Evolutionary conservation across 2,329 filamentous ascomycete species (phyloP), one percentile per base, ranked within the genome.

Genomic region (Arthrobotrys conoides): DNA sequence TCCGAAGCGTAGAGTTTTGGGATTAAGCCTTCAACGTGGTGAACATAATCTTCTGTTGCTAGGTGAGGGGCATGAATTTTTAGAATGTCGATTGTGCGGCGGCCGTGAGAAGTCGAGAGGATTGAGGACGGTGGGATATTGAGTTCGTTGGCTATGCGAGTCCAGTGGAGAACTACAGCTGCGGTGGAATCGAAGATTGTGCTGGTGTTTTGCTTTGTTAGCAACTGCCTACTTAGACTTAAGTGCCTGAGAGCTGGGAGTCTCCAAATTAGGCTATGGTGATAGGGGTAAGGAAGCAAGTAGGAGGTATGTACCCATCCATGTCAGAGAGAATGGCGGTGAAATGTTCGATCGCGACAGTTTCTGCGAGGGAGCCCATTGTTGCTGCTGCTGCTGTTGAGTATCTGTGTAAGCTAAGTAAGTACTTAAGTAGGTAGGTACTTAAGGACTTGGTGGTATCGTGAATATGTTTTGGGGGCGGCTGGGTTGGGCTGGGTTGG

Each of bases 11-110:
- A 93, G 66, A 91, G 87, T 83, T 89, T 88, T 2, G 95, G 95
- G 44, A 98, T 90, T 22, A 88, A 87, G 24, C 89, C 91, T 86
- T 98, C 96, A 84, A 94, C 89, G 71, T 91, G 86, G 83, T 89
- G 89, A 81, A 97, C 90, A 83, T 97, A 94, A 44, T 97, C 93
- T 93, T 92, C 95, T 82, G 91, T 97, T 49, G 96, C 96, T 83
- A 93, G 93, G 81, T 92, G 90, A 16, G 93, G 92, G 80, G 93
- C 91, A 75, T 97, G 89, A 30, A 94, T 86, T 83, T 89, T 89
- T 75, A 99, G 87, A 1, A 92, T 90, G 82, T 99, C 96, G 82
- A 98, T 97, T 81, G 91, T 93, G 75, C 96, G 88, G 76, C 95
- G 90, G 79, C 96, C 96, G 85, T 99, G 96, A 4, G 94, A 97